Base-by-base conservation (phyloP, 495 filamentous ascomycete genomes). In the Penicillium ochrochloron region DNA sequence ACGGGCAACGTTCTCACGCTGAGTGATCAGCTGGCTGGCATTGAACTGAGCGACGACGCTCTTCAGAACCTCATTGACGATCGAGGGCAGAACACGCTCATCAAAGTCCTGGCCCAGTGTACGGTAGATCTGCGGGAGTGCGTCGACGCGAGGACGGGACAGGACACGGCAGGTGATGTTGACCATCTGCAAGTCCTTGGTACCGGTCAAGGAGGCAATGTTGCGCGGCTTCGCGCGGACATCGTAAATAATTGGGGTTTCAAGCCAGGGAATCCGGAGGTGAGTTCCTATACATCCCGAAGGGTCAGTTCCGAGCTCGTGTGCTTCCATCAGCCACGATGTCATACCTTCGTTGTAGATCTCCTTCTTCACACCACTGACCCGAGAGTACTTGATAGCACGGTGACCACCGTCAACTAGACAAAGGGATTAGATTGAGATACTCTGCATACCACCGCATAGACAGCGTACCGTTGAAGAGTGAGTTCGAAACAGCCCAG, bases 131-230 rank as follows among this genome's bases (percentile, higher is more conserved):
- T 94, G 91, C 6, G 95, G 95, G 33, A 99, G 88, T 34, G 94
- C 91, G 60, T 92, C 86, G 69, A 98, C 82, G 41, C 90, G 88
- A 63, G 95, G 95, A 73, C 92, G 85, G 50, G 93, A 97, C 59
- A 99, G 92, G 55, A 99, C 95, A 93, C 95, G 96, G 82, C 95
- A 99, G 73, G 96, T 99, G 77, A 99, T 99, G 85, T 99, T 99
- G 76, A 99, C 95, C 95, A 99, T 99, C 85, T 99, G 95, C 75
- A 99, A 81, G 79, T 99, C 95, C 80, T 99, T 99, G 73, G 95
- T 99, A 67, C 96, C 95, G 59, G 95, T 98, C 60, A 99, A 89
- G 72, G 95, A 99, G 65, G 95, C 90, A 63, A 99, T 95, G 74
- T 94, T 97, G 71, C 96, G 89, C 69, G 95, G 95, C 81, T 96